Conservation (phyloP, 2,329 filamentous ascomycete genomes). For the Ascocoryne sarcoides region DNA sequence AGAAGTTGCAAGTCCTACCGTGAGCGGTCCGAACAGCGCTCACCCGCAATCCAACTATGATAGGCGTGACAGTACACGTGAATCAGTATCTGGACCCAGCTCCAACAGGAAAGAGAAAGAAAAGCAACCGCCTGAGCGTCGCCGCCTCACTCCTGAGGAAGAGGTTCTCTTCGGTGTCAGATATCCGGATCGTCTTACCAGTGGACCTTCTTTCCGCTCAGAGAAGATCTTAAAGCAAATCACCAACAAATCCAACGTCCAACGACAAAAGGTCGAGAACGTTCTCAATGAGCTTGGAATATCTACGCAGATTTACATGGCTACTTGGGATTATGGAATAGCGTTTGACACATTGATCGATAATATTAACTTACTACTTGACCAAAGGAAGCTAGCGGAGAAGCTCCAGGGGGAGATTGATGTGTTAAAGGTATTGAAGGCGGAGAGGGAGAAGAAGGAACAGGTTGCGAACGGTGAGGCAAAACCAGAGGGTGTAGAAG, state of each 20-base stretch:
- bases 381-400: slow-evolving; percentile 65
- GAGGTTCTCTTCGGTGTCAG: slow-evolving; percentile 76
- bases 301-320: slow-evolving; percentile 60
- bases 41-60: slow-evolving; percentile 30
- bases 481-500: slow-evolving; percentile 33
- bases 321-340: slow-evolving; percentile 61
- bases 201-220: slow-evolving; percentile 80
- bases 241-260: slow-evolving; percentile 65
- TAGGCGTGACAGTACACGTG: slow-evolving; percentile 29
- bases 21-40: slow-evolving; percentile 22
- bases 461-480: slow-evolving; percentile 5
- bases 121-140: slow-evolving; percentile 39
- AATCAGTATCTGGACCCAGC: slow-evolving; percentile 26
- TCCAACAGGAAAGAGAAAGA: slow-evolving; percentile 30
- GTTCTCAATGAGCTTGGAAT: slow-evolving; percentile 66
- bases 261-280: slow-evolving; percentile 66
- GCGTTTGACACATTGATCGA: slow-evolving; percentile 62
- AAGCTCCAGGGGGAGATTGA: slow-evolving; percentile 67
- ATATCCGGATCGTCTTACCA: slow-evolving; percentile 71
- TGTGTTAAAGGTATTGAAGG: slow-evolving; percentile 47
- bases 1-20: slow-evolving; percentile 42
- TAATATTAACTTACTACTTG: slow-evolving; percentile 61
- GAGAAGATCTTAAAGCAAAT: slow-evolving; percentile 73
- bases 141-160: slow-evolving; percentile 66
- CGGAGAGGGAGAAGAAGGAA: slow-evolving; percentile 31